Base-by-base conservation (phyloP, 305 asterid species). In the Fraxinus latifolia region DNA sequence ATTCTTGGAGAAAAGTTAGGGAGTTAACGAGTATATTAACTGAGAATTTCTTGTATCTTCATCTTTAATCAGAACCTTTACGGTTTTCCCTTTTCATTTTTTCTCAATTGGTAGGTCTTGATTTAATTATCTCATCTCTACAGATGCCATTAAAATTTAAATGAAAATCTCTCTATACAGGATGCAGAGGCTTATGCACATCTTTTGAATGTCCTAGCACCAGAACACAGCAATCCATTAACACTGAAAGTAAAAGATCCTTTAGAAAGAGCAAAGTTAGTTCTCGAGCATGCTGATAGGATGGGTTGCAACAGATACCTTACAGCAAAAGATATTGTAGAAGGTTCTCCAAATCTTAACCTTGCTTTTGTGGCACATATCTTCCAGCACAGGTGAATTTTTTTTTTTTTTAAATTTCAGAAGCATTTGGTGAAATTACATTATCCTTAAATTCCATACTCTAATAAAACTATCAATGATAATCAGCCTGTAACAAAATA, bases 311-410 rank as follows among this genome's bases (percentile, higher is more conserved):
- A 93, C 84, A 90, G 97, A 92, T 94, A 94, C 90, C 85, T 96
- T 84, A 94, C 99, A 74, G 92, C 98, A 34, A 94, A 91, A 88
- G 99, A 96, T 86, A 96, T 96, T 44, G 92, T 94, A 80, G 99
- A 96, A 67, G 99, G 99, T 78, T 93, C 92, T 81, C 97, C 98
- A 27, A 96, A 96, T 87, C 98, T 94, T 80, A 96, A 96, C 86
- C 98, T 96, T 84, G 99, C 99, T 65, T 96, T 96, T 87, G 98
- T 96, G 82, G 99, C 99, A 11, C 98, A 93, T 81, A 90, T 96
- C 83, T 96, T 96, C 87, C 99, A 96, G 91, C 98, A 93, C 76
- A 92, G 99, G 98, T 93, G 82, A 79, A 76, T 55, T 17, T 6
- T 58, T 19, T 31, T 23, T 55, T 29, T 78, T 17, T 19, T 68